Conservation (phyloP, 1,284 basidiomycete genomes). For the Bjerkandera adusta region DNA sequence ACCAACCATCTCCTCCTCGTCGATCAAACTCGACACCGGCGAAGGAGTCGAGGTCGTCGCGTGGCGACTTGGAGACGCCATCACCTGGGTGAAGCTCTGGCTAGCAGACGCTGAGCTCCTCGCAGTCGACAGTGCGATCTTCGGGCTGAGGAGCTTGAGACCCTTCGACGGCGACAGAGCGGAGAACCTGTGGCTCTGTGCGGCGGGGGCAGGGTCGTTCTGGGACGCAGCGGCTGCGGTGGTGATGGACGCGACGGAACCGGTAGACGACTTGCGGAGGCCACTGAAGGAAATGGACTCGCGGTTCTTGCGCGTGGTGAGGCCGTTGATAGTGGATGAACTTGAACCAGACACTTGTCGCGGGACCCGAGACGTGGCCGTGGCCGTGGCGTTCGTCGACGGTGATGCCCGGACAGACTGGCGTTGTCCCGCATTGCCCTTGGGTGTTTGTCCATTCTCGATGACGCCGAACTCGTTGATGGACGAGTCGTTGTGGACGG, state of each 20-base stretch:
- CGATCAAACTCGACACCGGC: conserved; percentile 66
- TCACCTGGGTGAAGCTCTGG: conserved; percentile 51
- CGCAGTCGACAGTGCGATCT: conserved; percentile 60
- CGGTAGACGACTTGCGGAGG: conserved; percentile 75
- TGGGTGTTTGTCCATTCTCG: conserved; percentile 50
- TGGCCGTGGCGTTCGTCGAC: conserved; percentile 40
- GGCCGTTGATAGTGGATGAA: conserved; percentile 42
- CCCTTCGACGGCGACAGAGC: conserved; percentile 80
- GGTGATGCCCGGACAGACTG: conserved; percentile 62
- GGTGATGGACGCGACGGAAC: conserved; percentile 66
- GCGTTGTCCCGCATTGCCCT: conserved; percentile 35
- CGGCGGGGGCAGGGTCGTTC: conserved; percentile 26
- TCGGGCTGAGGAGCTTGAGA: conserved; percentile 75
- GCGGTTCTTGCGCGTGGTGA: conserved; percentile 62
- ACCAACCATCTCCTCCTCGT: conserved; percentile 89
- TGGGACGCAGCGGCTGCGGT: conserved; percentile 44
- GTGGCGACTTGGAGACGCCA: conserved; percentile 68
- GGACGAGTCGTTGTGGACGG: conserved; percentile 38
- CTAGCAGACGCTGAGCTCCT: conserved; percentile 49
- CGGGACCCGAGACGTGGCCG: conserved; percentile 51
- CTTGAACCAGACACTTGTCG: conserved; percentile 59
- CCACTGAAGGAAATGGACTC: conserved; percentile 76
- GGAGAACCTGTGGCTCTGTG: conserved; percentile 64
- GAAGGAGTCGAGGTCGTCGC: conserved; percentile 79
- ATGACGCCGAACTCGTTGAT: conserved; percentile 79